These are phyloP conservation scores for Cryphonectria japonica DNA, from an alignment of 2,329 filamentous ascomycete genomes.

Conservation along the genomic window DNA sequence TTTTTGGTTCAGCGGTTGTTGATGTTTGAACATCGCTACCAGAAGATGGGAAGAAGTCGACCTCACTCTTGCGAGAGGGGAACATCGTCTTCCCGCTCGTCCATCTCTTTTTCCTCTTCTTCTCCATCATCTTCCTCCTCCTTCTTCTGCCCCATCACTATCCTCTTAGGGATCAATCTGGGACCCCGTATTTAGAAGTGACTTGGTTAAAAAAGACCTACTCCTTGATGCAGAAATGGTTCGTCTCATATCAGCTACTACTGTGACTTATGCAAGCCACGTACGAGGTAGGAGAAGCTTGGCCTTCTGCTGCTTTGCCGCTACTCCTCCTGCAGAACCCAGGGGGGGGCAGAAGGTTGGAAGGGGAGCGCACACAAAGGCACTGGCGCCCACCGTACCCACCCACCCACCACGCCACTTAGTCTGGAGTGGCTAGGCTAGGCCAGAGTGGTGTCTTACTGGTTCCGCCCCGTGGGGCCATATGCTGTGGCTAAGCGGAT, in stretches of 20 bases:
- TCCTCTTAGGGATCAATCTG: neutral
- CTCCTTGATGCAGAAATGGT: slow-evolving; percentile 1
- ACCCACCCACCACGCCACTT: neutral
- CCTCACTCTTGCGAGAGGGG: neutral
- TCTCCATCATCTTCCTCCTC: neutral
- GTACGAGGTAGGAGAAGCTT: neutral
- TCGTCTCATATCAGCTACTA: slow-evolving; percentile 13
- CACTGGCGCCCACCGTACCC: neutral
- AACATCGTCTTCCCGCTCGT: no score
- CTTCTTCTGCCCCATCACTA: neutral
- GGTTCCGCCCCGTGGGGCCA: slow-evolving; percentile 8
- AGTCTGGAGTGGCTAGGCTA: slow-evolving; percentile 14
- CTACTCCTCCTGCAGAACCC: slow-evolving; percentile 8
- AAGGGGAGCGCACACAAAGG: no score
- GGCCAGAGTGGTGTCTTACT: slow-evolving; percentile 14
- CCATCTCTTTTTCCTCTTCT: no score
- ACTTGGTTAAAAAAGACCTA: neutral
- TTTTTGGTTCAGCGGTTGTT: neutral
- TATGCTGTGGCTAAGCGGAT: slow-evolving; percentile 16
- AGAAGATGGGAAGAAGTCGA: neutral
- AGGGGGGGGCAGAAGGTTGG: slow-evolving; percentile 1
- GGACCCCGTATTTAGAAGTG: neutral
- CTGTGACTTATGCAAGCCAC: slow-evolving; percentile 5
- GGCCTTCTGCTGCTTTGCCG: neutral
- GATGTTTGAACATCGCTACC: neutral